Conservation (phyloP, 2,329 filamentous ascomycete genomes). For the Phialemonium atrogriseum region DNA sequence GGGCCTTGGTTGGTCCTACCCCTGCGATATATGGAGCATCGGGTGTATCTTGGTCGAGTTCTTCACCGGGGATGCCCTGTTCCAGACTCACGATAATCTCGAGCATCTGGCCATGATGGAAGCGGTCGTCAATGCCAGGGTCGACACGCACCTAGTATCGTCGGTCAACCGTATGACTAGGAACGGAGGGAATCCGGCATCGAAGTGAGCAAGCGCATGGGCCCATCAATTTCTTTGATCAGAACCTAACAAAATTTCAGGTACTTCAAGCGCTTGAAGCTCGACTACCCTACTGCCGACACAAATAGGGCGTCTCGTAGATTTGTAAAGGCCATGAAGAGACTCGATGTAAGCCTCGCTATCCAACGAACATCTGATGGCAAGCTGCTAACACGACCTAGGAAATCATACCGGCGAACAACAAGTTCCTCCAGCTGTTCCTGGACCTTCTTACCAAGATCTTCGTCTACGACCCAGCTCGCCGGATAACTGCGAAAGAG, state of each 20-base stretch:
- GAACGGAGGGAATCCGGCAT: conserved; percentile 50
- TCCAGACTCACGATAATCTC: conserved; percentile 65
- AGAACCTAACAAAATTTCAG: conserved; percentile 29
- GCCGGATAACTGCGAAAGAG: conserved; percentile 59
- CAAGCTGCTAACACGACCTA: conserved; percentile 21
- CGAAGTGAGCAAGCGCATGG: conserved; percentile 40
- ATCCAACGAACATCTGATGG: conserved; percentile 1
- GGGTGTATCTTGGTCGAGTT: conserved; percentile 66
- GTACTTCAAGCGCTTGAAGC: conserved; percentile 57
- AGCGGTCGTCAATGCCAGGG: conserved; percentile 50
- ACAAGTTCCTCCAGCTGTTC: conserved; percentile 52
- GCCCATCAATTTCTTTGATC: neutral
- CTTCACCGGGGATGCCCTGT: conserved; percentile 62
- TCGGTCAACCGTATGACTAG: conserved; percentile 49
- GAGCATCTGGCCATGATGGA: conserved; percentile 74
- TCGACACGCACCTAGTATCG: conserved; percentile 51
- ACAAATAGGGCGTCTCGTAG: conserved; percentile 56
- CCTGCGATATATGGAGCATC: conserved; percentile 68
- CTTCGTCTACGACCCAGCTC: conserved; percentile 58
- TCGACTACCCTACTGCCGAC: conserved; percentile 57
- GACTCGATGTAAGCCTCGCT: conserved; percentile 43
- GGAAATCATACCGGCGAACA: conserved; percentile 57
- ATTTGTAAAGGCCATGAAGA: conserved; percentile 68
- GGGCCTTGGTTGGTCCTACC: conserved; percentile 62
- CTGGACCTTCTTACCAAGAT: conserved; percentile 57